A percentile compares a stretch with the other conserved stretches of the same genome.
phyloP scores from a whole-genome alignment of 495 filamentous ascomycete species.

The Penicillium dipodomyicola region DNA sequence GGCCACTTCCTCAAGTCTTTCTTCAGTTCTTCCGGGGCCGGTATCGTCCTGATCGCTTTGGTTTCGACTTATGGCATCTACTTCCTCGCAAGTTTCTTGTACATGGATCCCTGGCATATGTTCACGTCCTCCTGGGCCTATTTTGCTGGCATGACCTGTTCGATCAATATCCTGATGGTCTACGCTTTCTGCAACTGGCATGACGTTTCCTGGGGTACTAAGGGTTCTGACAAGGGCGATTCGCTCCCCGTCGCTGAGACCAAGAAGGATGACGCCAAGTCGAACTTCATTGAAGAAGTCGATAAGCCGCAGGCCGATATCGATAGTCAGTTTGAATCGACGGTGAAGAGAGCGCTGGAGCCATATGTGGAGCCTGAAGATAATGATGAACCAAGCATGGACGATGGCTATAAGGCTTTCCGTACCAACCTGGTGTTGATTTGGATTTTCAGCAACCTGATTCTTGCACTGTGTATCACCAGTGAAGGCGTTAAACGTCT shows the following conservation, averaged over 20 bases:
- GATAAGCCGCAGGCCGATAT: constrained; percentile 98
- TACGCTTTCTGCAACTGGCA: constrained; percentile 99
- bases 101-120: constrained; percentile 99
- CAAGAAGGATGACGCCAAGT: constrained; percentile 76
- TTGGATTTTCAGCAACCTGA: constrained; percentile 92
- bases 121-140: constrained; percentile 95
- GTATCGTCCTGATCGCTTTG: constrained; percentile 89
- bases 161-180: constrained; percentile 97
- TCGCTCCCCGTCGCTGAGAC: constrained; percentile 83
- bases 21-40: constrained; percentile 66
- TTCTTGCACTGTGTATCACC: constrained; percentile 80
- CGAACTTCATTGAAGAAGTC: constrained; percentile 87
- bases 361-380: constrained; percentile 72
- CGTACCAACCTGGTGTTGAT: constrained; percentile 81
- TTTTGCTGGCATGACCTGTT: constrained; percentile 87
- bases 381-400: constrained; percentile 73
- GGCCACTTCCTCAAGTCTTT: constrained; percentile 64
- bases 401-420: constrained; percentile 98
- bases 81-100: constrained; percentile 91
- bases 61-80: constrained; percentile 94
- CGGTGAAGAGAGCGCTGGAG: constrained; percentile 85
- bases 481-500: constrained; percentile 73
- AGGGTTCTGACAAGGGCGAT: constrained; percentile 95
- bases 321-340: constrained; percentile 92
- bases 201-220: constrained; percentile 99